Percentiles rank a stretch among this genome's conserved stretches.
phyloP scores from a whole-genome alignment of 208 protist genomes.

The Leishmania gerbilli region DNA sequence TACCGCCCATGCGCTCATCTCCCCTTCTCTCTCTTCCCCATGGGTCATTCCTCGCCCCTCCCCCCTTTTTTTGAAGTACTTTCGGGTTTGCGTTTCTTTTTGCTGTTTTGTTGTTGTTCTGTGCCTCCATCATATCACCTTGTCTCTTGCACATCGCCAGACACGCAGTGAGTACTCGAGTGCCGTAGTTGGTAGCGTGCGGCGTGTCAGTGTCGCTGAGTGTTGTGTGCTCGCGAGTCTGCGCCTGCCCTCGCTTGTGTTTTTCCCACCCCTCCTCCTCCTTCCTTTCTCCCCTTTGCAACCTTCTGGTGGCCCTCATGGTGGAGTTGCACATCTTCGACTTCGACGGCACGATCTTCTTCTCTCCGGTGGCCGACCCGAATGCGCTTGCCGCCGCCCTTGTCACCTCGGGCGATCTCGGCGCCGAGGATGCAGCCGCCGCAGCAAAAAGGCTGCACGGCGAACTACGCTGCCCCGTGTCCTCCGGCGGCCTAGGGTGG shows the following conservation, averaged over 20 bases:
- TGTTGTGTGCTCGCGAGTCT: background rate
- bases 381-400: slow-evolving; percentile 34
- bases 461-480: slow-evolving; percentile 38
- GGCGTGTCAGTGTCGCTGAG: background rate
- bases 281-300: slow-evolving; percentile 1
- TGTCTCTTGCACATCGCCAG: background rate
- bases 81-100: background rate
- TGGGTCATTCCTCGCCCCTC: background rate
- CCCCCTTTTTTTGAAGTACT: background rate
- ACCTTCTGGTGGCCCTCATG: slow-evolving; percentile 17
- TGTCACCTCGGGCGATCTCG: slow-evolving; percentile 1
- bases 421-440: slow-evolving; percentile 1
- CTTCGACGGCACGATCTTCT: slow-evolving; percentile 87
- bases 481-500: slow-evolving; percentile 69
- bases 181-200: background rate
- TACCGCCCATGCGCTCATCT: background rate
- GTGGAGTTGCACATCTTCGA: slow-evolving; percentile 83
- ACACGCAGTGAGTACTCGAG: background rate
- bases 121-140: background rate
- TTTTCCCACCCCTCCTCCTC: background rate
- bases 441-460: slow-evolving; percentile 34
- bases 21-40: background rate
- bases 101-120: background rate
- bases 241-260: background rate
- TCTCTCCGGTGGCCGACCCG: slow-evolving; percentile 52